Evolutionary conservation across 257 asterid genomes (phyloP).

Genomic region (Solanum lignicaule): DNA sequence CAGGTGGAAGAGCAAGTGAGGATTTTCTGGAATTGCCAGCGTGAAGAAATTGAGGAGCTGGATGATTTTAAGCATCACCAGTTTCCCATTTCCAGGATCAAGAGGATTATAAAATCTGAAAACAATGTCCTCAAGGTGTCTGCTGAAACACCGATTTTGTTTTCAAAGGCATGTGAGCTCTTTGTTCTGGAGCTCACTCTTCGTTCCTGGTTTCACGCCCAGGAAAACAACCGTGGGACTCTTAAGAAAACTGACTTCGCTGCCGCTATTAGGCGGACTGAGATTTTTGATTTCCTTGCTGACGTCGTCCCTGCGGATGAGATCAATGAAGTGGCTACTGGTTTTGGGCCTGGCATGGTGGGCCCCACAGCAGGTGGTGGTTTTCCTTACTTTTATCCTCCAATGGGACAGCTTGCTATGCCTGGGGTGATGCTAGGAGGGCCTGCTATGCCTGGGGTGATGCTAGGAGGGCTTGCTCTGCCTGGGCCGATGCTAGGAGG

Average conservation of each 20-base stretch:
- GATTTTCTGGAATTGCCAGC: conserved; percentile 61
- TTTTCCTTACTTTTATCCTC: conserved; percentile 55
- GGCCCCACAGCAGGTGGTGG: conserved; percentile 36
- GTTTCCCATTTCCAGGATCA: conserved; percentile 76
- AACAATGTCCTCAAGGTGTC: conserved; percentile 56
- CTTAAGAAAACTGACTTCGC: conserved; percentile 78
- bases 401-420: conserved; percentile 50
- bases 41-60: conserved; percentile 60
- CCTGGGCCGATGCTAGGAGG: not conserved
- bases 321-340: conserved; percentile 52
- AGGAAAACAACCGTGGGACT: conserved; percentile 75
- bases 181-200: conserved; percentile 84
- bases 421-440: conserved; percentile 46
- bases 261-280: conserved; percentile 70
- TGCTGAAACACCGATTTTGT: conserved; percentile 77
- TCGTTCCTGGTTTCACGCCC: conserved; percentile 92
- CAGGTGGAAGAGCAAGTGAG: conserved; percentile 48
- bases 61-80: conserved; percentile 49
- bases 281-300: conserved; percentile 63
- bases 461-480: not conserved
- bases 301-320: conserved; percentile 78
- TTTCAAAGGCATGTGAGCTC: conserved; percentile 88
- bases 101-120: conserved; percentile 88
- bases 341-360: conserved; percentile 25
- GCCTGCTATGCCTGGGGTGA: not conserved